phyloP scores from a whole-genome alignment of 306 rosid genomes.

The Quercus gilva region DNA sequence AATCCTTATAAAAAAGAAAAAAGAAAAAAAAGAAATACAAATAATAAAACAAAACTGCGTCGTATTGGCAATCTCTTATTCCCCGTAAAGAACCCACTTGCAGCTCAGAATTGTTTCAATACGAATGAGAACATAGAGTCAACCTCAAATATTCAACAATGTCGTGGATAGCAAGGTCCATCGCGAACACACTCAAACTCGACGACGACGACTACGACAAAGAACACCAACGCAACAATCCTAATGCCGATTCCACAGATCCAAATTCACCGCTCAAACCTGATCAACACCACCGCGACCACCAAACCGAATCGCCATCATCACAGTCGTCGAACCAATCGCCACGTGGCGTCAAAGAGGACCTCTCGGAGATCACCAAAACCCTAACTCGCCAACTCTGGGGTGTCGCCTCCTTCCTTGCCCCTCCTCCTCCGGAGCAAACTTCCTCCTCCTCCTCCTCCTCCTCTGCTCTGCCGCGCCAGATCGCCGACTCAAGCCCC shows the following conservation, averaged over 20 bases:
- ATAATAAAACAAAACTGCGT: too few relatives aligned
- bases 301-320: conserved; percentile 32
- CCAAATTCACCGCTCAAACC: conserved; percentile 28
- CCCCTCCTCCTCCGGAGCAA: conserved; percentile 71
- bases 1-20: too few relatives aligned
- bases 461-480: conserved; percentile 6
- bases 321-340: conserved; percentile 33
- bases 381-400: conserved; percentile 69
- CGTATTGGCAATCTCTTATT: too few relatives aligned
- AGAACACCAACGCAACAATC: not conserved
- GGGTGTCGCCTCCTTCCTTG: conserved; percentile 93
- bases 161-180: conserved; percentile 85
- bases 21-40: too few relatives aligned
- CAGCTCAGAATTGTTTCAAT: conserved; percentile 9
- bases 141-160: conserved; percentile 25
- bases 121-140: too few relatives aligned
- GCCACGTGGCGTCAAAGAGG: conserved; percentile 75
- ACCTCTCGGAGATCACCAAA: conserved; percentile 71
- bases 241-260: conserved; percentile 17
- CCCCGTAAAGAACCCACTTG: conserved; percentile 8
- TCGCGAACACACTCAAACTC: conserved; percentile 79
- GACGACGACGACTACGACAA: conserved; percentile 37
- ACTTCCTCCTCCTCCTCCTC: conserved; percentile 37
- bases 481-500: conserved; percentile 25
- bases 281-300: not conserved